Base-by-base conservation (phyloP, 192 early-diverging fungal species). In the Chytriomyces sp. region DNA sequence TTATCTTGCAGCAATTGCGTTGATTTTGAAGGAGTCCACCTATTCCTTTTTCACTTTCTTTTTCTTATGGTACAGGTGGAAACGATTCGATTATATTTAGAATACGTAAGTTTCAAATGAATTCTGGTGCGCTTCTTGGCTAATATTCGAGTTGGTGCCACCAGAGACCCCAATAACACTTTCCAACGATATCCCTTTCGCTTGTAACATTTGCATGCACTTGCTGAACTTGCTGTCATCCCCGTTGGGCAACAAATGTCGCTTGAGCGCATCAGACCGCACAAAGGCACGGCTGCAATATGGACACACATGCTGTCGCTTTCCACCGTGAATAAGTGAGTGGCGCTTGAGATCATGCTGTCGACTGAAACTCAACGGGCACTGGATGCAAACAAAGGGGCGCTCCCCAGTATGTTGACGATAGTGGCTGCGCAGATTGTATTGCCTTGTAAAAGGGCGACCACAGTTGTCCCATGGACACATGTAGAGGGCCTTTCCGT, bases 291-390 rank as follows among this genome's bases (percentile, higher is more conserved):
- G 59, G n/a, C 17, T 32, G 38, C 59, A 61, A 0, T 30, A 30
- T 61, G 59, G 59, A 61, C 59, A 61, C 12, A 25, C 19, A 25
- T 61, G 59, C 36, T 61, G 59, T 0, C 38, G 32, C 0, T 36
- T 36, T 37, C 59, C 59, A 3, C 32, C 59, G 33, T 61, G 59
- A 37, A 61, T 61, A 2, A 61, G 25, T 36, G 33, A 37, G 32
- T 61, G 59, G 14, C 59, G 22, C 33, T 61, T 61, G 7, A 61
- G 25, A 61, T 61, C 59, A 61, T 61, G 59, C 14, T 61, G 59
- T 5, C 59, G 22, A 3, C 12, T n/a, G n/a, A 61, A 61, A 3
- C 12, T n/a, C 32, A 61, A 19, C 22, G 32, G 30, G 33, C 59
- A 61, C 38, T 61, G 59, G 0, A 22, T 49, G 44, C 44, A 49